Conservation (phyloP, 208 protist genomes). For the Pavlovales sp. region DNA sequence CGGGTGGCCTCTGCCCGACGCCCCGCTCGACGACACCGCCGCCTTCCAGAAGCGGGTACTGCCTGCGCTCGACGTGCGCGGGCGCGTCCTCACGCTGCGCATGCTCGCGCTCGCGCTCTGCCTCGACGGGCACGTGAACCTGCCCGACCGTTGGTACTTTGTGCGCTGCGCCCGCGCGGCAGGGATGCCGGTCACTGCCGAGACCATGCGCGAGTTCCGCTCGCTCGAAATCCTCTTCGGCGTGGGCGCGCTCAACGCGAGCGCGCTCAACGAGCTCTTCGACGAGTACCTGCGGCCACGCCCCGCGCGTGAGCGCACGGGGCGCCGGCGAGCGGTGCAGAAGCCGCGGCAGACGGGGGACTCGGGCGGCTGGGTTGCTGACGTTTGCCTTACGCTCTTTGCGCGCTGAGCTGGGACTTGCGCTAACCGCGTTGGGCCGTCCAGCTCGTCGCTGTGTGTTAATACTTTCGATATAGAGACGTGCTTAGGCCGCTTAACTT, state of each 20-base stretch:
- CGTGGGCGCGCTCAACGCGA: background rate
- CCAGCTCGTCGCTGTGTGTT: no score
- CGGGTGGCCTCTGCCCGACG: background rate
- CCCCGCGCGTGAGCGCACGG: no score
- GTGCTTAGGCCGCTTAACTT: no score
- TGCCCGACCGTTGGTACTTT: background rate
- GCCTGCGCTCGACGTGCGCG: background rate
- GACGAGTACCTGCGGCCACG: background rate
- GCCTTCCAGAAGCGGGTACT: background rate
- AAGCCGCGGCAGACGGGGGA: no score
- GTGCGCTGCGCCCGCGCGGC: background rate
- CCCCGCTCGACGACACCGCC: background rate
- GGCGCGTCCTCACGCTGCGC: background rate
- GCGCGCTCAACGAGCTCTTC: background rate
- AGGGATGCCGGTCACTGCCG: background rate
- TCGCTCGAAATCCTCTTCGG: background rate
- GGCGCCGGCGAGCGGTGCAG: no score
- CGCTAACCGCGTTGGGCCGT: no score
- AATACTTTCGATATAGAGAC: no score
- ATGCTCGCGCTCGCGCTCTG: background rate
- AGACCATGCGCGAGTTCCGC: background rate
- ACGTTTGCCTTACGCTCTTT: no score
- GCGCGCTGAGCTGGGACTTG: no score
- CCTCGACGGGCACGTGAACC: background rate
- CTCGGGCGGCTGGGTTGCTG: no score